A percentile compares a stretch with the other conserved stretches of the same genome.
Evolutionary conservation across 202 grass and related monocot species (phyloP).

Genomic region (Saccharum hybrid): DNA sequence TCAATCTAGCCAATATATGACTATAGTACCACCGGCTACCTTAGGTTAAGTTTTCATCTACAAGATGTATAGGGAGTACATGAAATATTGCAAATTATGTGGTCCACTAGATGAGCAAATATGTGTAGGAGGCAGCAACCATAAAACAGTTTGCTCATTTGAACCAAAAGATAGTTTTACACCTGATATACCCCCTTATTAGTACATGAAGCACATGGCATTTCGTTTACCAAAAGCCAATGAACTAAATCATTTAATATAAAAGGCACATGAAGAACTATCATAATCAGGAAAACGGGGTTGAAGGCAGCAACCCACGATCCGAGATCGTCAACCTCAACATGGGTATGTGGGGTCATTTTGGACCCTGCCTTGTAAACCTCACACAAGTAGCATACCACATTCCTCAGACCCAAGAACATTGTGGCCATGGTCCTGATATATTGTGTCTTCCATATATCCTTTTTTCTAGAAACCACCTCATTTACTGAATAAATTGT

Average conservation of each 20-base stretch:
- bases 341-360: neutral
- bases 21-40: neutral
- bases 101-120: neutral
- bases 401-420: neutral
- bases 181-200: neutral
- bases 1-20: neutral
- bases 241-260: neutral
- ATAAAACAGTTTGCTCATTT: neutral
- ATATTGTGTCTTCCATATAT: neutral
- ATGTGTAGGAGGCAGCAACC: neutral
- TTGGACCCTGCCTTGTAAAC: neutral
- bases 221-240: slow-evolving; percentile 8
- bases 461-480: neutral
- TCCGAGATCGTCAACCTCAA: too few relatives aligned
- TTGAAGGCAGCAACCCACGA: neutral
- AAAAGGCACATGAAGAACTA: neutral
- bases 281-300: neutral
- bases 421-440: neutral
- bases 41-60: neutral
- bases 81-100: neutral
- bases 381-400: neutral
- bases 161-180: neutral
- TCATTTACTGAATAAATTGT: neutral
- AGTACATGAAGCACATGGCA: neutral
- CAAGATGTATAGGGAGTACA: neutral